These are phyloP conservation scores for Trypanosoma grayi DNA, from an alignment of 208 protist genomes.

Conservation along the genomic window DNA sequence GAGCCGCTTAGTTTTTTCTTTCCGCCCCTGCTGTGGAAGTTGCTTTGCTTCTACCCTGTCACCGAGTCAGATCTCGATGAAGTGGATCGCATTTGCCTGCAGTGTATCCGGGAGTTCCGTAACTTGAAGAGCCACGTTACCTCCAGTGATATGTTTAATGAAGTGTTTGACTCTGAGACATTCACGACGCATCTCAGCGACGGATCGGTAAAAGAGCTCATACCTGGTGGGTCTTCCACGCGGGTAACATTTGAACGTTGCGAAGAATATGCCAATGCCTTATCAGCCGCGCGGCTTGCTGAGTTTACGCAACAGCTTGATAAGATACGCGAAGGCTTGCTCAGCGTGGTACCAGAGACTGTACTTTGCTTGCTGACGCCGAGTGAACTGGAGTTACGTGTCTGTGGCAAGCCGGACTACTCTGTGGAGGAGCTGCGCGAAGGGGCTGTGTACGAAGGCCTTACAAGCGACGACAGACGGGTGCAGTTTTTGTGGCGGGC, in stretches of 20 bases:
- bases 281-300: constrained; percentile 68
- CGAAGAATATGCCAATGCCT: constrained; percentile 71
- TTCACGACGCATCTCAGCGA: constrained; percentile 87
- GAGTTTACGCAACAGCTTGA: constrained; percentile 79
- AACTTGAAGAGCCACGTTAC: constrained; percentile 27
- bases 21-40: constrained; percentile 92
- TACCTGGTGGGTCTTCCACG: constrained; percentile 51
- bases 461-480: constrained; percentile 73
- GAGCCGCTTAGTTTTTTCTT: constrained; percentile 91
- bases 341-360: constrained; percentile 83
- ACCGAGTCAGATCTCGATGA: constrained; percentile 66
- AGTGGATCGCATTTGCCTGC: constrained; percentile 81
- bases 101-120: constrained; percentile 85
- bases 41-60: constrained; percentile 66
- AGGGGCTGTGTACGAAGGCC: constrained; percentile 79
- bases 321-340: constrained; percentile 83
- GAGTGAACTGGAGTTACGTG: constrained; percentile 79
- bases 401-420: constrained; percentile 92
- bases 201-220: constrained; percentile 68
- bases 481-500: constrained; percentile 91
- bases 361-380: constrained; percentile 83
- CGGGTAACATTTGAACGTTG: constrained; percentile 74
- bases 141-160: constrained; percentile 64
- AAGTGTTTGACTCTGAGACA: constrained; percentile 79
- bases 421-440: constrained; percentile 79